Percentiles rank a stretch among this genome's conserved stretches.
Evolutionary conservation across 306 rosid species (phyloP).

Genomic region (Sphenostylis stenocarpa): DNA sequence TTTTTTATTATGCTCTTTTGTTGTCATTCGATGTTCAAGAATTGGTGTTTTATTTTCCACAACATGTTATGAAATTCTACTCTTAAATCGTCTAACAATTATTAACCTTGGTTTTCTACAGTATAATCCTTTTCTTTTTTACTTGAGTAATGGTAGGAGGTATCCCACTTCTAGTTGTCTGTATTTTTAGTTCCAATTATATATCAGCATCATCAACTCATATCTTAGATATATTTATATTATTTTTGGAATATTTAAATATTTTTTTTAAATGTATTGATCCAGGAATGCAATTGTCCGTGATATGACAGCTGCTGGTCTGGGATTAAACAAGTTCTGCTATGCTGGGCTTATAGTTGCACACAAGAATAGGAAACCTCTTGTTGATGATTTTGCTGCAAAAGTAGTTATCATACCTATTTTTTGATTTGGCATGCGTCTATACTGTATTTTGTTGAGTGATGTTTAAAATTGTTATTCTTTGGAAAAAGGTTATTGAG

Average conservation of each 20-base stretch:
- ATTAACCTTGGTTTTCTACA: neutral
- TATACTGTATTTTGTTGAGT: slow-evolving; percentile 18
- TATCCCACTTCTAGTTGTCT: slow-evolving; percentile 13
- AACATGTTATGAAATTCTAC: slow-evolving; percentile 4
- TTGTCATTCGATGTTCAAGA: neutral
- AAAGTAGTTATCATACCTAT: slow-evolving; percentile 52
- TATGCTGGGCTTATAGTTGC: slow-evolving; percentile 89
- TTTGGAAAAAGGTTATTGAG: slow-evolving; percentile 71
- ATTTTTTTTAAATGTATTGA: slow-evolving; percentile 24
- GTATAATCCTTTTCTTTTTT: neutral
- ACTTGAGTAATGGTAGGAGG: neutral
- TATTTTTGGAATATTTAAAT: neutral
- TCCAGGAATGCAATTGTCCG: slow-evolving; percentile 89
- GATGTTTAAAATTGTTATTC: slow-evolving; percentile 33
- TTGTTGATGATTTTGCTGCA: slow-evolving; percentile 74
- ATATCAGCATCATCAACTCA: slow-evolving; percentile 19
- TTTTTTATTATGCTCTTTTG: slow-evolving; percentile 1
- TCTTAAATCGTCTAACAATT: neutral
- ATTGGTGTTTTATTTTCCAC: neutral
- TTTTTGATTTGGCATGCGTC: slow-evolving; percentile 24
- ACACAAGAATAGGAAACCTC: slow-evolving; percentile 69
- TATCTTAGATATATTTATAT: neutral
- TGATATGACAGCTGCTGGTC: slow-evolving; percentile 98
- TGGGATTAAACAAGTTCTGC: slow-evolving; percentile 88
- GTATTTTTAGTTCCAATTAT: neutral